Evolutionary conservation across 306 rosid species (phyloP), one percentile per base, ranked within the genome.

Genomic region (Quercus aquifolioides): DNA sequence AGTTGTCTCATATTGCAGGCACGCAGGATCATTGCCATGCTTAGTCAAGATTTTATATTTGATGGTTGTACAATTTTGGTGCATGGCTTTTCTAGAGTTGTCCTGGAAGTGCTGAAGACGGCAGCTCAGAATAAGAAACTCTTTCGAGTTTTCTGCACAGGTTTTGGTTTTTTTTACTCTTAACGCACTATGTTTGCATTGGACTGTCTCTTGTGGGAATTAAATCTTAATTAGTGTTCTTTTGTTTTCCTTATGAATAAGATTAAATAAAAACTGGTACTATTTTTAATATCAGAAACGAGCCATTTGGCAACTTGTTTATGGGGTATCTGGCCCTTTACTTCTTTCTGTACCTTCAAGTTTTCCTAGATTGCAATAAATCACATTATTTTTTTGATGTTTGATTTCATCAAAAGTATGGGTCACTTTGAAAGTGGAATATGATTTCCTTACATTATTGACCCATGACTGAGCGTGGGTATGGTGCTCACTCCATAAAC

Each of bases 51-150:
- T 83, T 95, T 95, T 74, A 90, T 95, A 78, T 91, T 87, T 82
- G 95, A 91, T 76, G 99, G 98, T 25, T 95, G 97, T 71, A 92
- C 99, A 21, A 95, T 94, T 79, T 83, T 94, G 85, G 99, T 95
- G 69, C 99, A 95, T 68, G 99, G 99, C 75, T 95, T 88, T 73
- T 95, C 99, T 17, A 84, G 99, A 85, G 98, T 95, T 73, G 98
- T 95, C 64, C 69, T 95, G 35, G 94, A 95, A 88, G 88, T 90
- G 71, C 85, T 95, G 52, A 92, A 88, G 87, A 80, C 90, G 51
- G 97, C 99, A 11, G 97, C 97, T 3, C 90, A 91, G 63, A 88
- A 83, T 82, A 95, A 91, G 81, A 95, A 91, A 78, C 85, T 89
- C 51, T 95, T 94, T 72, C 87, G 26, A 26, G 97, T 94, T 85